Conservation (phyloP, 805 yeast genomes). For the Saccharomycopsis malanga region DNA sequence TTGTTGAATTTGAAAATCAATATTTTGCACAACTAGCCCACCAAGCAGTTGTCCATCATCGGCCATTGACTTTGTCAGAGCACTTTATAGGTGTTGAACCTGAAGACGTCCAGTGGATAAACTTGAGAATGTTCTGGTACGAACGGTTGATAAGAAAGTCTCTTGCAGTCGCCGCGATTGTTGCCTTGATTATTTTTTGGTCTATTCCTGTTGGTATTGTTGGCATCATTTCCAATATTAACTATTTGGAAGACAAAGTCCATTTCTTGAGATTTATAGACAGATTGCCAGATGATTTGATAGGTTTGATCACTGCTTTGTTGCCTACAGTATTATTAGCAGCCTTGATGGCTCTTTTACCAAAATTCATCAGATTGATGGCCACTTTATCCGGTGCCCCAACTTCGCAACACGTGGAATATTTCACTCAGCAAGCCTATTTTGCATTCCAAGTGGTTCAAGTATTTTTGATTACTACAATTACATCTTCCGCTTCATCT, state of each 20-base stretch:
- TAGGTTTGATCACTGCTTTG: conserved; percentile 62
- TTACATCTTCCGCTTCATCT: conserved; percentile 66
- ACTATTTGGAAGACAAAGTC: conserved; percentile 50
- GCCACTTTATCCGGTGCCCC: conserved; percentile 54
- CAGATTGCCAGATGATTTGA: conserved; percentile 43
- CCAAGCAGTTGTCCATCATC: conserved; percentile 57
- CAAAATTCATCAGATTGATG: conserved; percentile 56
- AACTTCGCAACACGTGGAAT: conserved; percentile 51
- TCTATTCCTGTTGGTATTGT: conserved; percentile 74
- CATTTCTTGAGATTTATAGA: conserved; percentile 51
- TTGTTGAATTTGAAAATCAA: conserved; percentile 73
- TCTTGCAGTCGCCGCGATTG: conserved; percentile 46
- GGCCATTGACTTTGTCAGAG: conserved; percentile 57
- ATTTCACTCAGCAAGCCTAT: conserved; percentile 58
- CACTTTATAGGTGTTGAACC: conserved; percentile 59
- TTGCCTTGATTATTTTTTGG: conserved; percentile 59
- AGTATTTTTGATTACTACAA: conserved; percentile 62
- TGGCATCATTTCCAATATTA: conserved; percentile 64
- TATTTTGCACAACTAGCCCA: conserved; percentile 67
- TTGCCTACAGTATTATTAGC: conserved; percentile 63
- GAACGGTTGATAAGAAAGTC: conserved; percentile 52
- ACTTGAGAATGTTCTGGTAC: conserved; percentile 76
- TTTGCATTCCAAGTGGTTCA: conserved; percentile 67
- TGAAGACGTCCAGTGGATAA: conserved; percentile 57
- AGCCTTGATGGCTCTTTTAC: conserved; percentile 57